Evolutionary conservation across 805 yeast genomes (phyloP).

Genomic region (Torulaspora quercuum): DNA sequence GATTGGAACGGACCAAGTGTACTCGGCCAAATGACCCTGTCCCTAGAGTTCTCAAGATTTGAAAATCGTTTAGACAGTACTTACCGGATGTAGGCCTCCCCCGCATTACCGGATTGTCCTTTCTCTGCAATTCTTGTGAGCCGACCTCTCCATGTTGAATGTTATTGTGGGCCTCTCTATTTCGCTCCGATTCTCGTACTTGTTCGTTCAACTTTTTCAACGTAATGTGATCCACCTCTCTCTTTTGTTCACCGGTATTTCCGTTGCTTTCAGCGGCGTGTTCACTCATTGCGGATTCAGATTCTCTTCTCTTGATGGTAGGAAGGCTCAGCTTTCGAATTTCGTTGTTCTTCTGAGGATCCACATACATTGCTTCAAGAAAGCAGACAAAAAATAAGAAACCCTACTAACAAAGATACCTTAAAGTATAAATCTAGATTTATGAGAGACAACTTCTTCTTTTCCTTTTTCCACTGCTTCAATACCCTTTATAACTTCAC

Average conservation of each 20-base stretch:
- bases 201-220: conserved; percentile 10
- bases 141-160: conserved; percentile 6
- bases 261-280: conserved; percentile 1
- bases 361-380: conserved; percentile 21
- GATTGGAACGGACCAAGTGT: conserved; percentile 81
- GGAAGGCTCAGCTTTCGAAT: conserved; percentile 20
- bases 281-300: conserved; percentile 3
- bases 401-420: too few relatives aligned
- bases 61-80: conserved; percentile 75
- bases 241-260: conserved; percentile 2
- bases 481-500: not conserved
- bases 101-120: conserved; percentile 9
- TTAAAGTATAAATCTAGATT: too few relatives aligned
- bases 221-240: conserved; percentile 6
- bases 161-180: conserved; percentile 5
- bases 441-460: too few relatives aligned
- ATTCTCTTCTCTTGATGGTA: conserved; percentile 1
- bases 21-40: conserved; percentile 96
- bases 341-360: conserved; percentile 26
- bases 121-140: conserved; percentile 5
- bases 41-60: conserved; percentile 81
- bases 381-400: conserved; percentile 1
- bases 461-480: not conserved
- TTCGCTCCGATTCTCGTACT: conserved; percentile 9
- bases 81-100: conserved; percentile 51